These are phyloP conservation scores for Dryas drummondii DNA, from an alignment of 306 rosid genomes.

Conservation along the genomic window DNA sequence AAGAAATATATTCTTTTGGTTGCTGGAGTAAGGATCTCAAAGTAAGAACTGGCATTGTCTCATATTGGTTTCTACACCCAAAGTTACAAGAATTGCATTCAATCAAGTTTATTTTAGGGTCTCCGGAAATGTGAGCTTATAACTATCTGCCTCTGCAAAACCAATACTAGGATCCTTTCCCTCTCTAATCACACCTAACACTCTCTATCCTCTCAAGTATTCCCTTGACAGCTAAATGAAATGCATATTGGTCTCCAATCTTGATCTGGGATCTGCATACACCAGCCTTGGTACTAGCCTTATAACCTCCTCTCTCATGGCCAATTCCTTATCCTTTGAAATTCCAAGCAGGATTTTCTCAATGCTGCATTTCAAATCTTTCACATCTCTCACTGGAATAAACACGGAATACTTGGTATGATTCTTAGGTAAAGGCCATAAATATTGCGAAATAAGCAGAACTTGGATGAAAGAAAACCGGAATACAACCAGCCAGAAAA, in stretches of 20 bases:
- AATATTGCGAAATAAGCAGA: conserved; percentile 78
- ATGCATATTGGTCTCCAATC: conserved; percentile 65
- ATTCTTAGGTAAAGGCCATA: conserved; percentile 68
- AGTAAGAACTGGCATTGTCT: too few relatives aligned
- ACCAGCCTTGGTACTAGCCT: conserved; percentile 57
- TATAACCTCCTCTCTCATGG: conserved; percentile 74
- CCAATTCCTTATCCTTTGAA: conserved; percentile 41
- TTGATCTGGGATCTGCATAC: conserved; percentile 66
- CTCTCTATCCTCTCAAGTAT: conserved; percentile 65
- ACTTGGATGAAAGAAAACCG: conserved; percentile 91
- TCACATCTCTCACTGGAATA: conserved; percentile 66
- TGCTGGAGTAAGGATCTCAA: neutral
- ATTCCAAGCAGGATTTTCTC: conserved; percentile 53
- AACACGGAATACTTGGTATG: conserved; percentile 62
- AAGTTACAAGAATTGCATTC: neutral
- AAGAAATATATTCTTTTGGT: neutral
- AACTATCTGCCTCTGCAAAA: conserved; percentile 73
- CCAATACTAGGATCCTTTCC: conserved; percentile 82
- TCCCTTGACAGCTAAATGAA: conserved; percentile 67
- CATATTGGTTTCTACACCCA: neutral
- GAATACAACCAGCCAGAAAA: conserved; percentile 81
- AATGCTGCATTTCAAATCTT: conserved; percentile 45
- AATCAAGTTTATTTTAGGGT: neutral
- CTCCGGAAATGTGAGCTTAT: conserved; percentile 62
- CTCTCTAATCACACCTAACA: conserved; percentile 54